Conservation (phyloP, 805 yeast species). For the Candida ortonii region DNA sequence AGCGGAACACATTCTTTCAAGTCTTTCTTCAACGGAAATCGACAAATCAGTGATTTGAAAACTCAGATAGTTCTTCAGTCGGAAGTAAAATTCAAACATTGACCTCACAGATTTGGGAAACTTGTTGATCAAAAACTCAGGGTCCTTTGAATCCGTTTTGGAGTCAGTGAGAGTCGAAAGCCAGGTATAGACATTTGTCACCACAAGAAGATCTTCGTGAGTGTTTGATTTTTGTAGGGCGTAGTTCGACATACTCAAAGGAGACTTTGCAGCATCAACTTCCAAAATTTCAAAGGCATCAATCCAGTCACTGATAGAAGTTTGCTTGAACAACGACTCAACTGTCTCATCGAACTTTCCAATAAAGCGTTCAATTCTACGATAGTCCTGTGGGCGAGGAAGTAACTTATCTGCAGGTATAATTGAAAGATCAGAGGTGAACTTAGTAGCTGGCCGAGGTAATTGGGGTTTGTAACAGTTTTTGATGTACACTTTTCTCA, state of each 20-base stretch:
- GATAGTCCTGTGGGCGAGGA: constrained; percentile 37
- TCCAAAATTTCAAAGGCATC: constrained; percentile 72
- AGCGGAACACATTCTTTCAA: constrained; percentile 65
- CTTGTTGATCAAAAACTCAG: constrained; percentile 35
- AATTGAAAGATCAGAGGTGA: constrained; percentile 39
- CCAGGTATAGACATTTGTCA: constrained; percentile 72
- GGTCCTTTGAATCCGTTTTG: constrained; percentile 21
- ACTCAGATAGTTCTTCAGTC: constrained; percentile 60
- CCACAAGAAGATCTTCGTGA: constrained; percentile 53
- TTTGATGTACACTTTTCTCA: constrained; percentile 67
- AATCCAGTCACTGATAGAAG: constrained; percentile 75
- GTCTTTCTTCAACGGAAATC: constrained; percentile 57
- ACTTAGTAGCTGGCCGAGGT: constrained; percentile 36
- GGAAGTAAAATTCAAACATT: constrained; percentile 62
- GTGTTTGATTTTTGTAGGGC: constrained; percentile 38
- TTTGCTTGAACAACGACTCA: constrained; percentile 51
- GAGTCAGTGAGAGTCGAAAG: constrained; percentile 53
- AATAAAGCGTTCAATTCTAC: constrained; percentile 58
- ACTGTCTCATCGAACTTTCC: constrained; percentile 62
- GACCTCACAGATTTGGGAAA: constrained; percentile 71
- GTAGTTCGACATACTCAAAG: constrained; percentile 56
- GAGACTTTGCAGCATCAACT: constrained; percentile 55
- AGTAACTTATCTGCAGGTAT: constrained; percentile 34
- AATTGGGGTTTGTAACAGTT: constrained; percentile 65
- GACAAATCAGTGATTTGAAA: constrained; percentile 61